These are phyloP conservation scores for Aspergillus phoenicis DNA, from an alignment of 2,329 filamentous ascomycete species.

Conservation along the genomic window DNA sequence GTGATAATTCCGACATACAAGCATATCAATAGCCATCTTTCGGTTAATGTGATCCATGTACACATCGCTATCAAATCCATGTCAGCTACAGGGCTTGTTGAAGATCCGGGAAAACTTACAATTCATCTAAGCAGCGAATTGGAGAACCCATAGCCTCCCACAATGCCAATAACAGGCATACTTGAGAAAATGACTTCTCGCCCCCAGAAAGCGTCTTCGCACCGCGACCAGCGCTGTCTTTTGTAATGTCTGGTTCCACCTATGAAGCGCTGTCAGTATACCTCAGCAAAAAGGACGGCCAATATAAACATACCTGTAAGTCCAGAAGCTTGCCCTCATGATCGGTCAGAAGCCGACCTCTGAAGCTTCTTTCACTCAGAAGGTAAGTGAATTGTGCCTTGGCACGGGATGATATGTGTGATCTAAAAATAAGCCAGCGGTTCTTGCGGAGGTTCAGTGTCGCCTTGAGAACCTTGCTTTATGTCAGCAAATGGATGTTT, in stretches of 20 bases:
- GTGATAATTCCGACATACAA: constrained; percentile 59
- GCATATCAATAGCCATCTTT: constrained; percentile 88
- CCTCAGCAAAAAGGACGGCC: background rate
- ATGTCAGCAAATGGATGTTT: constrained; percentile 2
- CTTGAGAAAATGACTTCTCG: constrained; percentile 96
- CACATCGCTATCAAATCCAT: constrained; percentile 64
- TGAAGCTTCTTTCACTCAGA: constrained; percentile 84
- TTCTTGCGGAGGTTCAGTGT: constrained; percentile 70
- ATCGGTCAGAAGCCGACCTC: constrained; percentile 77
- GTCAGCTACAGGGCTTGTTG: constrained; percentile 21
- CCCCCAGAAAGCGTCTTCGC: constrained; percentile 93
- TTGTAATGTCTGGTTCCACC: constrained; percentile 70
- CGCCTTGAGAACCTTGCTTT: constrained; percentile 53
- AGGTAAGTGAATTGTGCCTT: constrained; percentile 85
- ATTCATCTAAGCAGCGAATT: constrained; percentile 92
- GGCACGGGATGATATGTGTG: constrained; percentile 81
- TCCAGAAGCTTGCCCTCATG: constrained; percentile 74
- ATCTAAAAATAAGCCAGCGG: constrained; percentile 80
- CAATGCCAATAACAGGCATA: constrained; percentile 86
- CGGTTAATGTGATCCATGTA: constrained; percentile 99
- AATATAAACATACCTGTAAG: constrained; percentile 61
- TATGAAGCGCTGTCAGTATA: constrained; percentile 27
- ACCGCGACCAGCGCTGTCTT: constrained; percentile 70
- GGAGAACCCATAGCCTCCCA: constrained; percentile 99
- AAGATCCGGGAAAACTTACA: constrained; percentile 51